A percentile compares a stretch with the other conserved stretches of the same genome.
Conservation (phyloP, 169 alveolate species). For the Perkinsus marinus region DNA sequence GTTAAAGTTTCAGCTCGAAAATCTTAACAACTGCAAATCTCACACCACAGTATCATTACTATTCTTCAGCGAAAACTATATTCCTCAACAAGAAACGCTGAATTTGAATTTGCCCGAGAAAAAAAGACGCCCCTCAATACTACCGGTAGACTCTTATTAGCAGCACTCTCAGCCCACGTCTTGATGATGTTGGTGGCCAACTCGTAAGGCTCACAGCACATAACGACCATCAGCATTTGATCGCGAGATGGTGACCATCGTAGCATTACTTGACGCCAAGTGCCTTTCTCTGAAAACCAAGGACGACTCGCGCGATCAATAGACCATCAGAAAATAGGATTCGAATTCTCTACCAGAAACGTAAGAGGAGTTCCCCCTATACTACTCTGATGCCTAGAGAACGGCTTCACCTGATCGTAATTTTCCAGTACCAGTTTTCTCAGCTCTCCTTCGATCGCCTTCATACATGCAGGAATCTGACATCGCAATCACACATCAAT, state of each 20-base stretch:
- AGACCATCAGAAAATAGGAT: no score
- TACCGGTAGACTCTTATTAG: neutral
- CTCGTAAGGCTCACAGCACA: neutral
- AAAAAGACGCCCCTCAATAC: neutral
- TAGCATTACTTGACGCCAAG: neutral
- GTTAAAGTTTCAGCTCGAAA: no score
- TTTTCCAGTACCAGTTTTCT: neutral
- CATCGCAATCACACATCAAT: no score
- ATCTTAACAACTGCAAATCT: no score
- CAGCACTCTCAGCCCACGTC: neutral
- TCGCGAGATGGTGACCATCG: neutral
- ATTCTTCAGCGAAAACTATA: no score
- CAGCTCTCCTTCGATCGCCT: neutral
- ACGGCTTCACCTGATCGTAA: neutral
- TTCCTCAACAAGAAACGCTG: no score
- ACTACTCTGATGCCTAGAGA: neutral
- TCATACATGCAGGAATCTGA: neutral
- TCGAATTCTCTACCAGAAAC: no score
- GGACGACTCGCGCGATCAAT: neutral
- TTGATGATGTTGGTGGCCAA: neutral
- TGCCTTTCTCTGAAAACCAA: neutral
- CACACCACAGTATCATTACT: no score
- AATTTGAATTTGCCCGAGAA: no score
- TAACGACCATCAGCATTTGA: neutral
- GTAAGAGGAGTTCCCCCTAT: no score